These are phyloP conservation scores for Trifolium fragiferum DNA, from an alignment of 306 rosid genomes.

Conservation along the genomic window DNA sequence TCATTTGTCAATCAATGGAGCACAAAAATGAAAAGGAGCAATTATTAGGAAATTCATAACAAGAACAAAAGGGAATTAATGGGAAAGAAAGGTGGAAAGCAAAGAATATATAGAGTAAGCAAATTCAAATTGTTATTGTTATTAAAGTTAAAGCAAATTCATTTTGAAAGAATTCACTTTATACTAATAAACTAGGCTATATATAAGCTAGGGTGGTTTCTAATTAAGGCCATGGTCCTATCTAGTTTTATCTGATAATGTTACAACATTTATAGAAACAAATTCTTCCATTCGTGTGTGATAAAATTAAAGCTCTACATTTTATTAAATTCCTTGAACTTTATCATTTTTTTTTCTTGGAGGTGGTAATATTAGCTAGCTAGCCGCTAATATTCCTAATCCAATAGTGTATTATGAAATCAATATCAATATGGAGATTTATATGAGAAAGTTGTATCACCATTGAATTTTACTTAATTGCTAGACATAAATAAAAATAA, in stretches of 20 bases:
- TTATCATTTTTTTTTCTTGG: too few relatives aligned
- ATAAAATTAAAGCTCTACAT: background rate
- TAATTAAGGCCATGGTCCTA: background rate
- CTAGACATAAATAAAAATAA: too few relatives aligned
- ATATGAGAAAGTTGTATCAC: too few relatives aligned
- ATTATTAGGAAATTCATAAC: background rate
- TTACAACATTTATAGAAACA: background rate
- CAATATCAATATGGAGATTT: too few relatives aligned
- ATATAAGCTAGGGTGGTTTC: background rate
- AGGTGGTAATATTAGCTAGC: too few relatives aligned
- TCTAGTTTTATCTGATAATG: background rate
- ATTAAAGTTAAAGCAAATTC: slow-evolving; percentile 25
- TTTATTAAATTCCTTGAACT: background rate
- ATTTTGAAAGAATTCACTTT: slow-evolving; percentile 35
- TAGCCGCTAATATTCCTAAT: too few relatives aligned
- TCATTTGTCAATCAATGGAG: slow-evolving; percentile 29
- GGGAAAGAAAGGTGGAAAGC: slow-evolving; percentile 19
- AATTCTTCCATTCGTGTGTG: background rate
- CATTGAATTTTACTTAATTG: too few relatives aligned
- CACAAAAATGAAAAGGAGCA: slow-evolving; percentile 14
- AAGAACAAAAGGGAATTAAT: slow-evolving; percentile 2
- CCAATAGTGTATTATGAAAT: too few relatives aligned
- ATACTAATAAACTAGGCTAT: background rate
- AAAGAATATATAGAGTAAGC: too few relatives aligned
- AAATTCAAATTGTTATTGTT: too few relatives aligned